Evolutionary conservation across 495 filamentous ascomycete species (phyloP).

Genomic region (Aspergillus kassunensis): DNA sequence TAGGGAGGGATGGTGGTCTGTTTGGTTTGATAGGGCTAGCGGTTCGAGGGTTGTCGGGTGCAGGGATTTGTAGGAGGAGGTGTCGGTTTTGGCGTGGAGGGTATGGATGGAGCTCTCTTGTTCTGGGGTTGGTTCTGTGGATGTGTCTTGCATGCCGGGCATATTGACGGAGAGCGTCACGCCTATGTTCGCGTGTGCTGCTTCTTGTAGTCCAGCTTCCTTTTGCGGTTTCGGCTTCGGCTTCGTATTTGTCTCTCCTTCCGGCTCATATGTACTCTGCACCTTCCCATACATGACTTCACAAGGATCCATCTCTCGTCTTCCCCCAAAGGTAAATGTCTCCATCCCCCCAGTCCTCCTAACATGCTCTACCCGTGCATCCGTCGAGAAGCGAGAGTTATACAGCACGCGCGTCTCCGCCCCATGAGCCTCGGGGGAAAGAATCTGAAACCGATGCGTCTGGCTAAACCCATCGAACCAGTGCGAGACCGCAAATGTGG

Average conservation of each 20-base stretch:
- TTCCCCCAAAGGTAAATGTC: slow-evolving; percentile 57
- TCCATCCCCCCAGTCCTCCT: slow-evolving; percentile 44
- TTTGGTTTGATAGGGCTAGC: slow-evolving; percentile 54
- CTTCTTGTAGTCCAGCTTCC: not conserved
- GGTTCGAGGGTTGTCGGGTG: slow-evolving; percentile 70
- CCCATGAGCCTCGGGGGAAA: slow-evolving; percentile 22
- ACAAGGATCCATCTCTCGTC: slow-evolving; percentile 67
- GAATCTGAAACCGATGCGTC: slow-evolving; percentile 68
- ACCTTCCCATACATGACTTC: slow-evolving; percentile 63
- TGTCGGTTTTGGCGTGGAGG: slow-evolving; percentile 60
- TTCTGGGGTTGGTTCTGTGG: not conserved
- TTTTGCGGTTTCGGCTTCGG: not conserved
- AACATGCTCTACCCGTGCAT: slow-evolving; percentile 52
- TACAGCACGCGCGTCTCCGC: slow-evolving; percentile 53
- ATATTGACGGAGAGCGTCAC: slow-evolving; percentile 59
- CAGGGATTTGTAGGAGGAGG: slow-evolving; percentile 47
- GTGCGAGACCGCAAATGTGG: slow-evolving; percentile 55
- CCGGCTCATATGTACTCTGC: slow-evolving; percentile 49
- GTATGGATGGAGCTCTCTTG: slow-evolving; percentile 37
- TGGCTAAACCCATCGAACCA: slow-evolving; percentile 84
- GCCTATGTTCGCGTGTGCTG: slow-evolving; percentile 45
- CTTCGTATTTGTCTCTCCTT: no score
- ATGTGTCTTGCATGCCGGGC: slow-evolving; percentile 38
- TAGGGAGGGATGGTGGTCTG: slow-evolving; percentile 58
- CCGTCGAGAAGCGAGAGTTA: slow-evolving; percentile 63